Evolutionary conservation across 2,329 filamentous ascomycete species (phyloP), one percentile per base, ranked within the genome.

Genomic region (Colletotrichum truncatum): DNA sequence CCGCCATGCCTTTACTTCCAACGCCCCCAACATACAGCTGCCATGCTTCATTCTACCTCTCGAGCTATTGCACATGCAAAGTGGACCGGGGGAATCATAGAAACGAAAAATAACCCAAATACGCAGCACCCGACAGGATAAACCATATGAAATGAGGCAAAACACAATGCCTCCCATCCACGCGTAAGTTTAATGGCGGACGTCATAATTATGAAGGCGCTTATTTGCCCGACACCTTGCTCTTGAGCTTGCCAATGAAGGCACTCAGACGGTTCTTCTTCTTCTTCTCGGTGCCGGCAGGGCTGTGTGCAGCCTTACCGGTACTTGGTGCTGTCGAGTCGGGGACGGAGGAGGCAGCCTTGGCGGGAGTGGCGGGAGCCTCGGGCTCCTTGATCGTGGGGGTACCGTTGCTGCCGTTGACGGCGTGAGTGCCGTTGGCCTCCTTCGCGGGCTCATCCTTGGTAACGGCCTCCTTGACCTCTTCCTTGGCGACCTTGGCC

Each of bases 241-340:
- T 74, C 77, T 84, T 84, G 72, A 87, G 72, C 80, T 85, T 87
- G 77, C 78, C 81, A 73, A 92, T 87, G 71, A 91, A 85, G 56
- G 84, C 79, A 77, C 89, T 91, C 64, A 90, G 71, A 57, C 89
- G 84, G 76, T 87, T 82, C 82, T 89, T 89, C 83, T 89, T 90
- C 83, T 91, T 91, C 80, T 87, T 88, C 54, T 87, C 83, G 14
- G 79, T 77, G 18, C 34, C 59, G 26, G 64, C 46, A 12, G 64
- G 59, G 59, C 64, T 66, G 18, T 64, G 59, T 9, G 75, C 67
- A 14, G 76, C 70, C 67, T 78, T 77, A 65, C 68, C 36, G 49
- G 36, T 72, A 53, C 68, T 69, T 23, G 71, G 69, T 21, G 70
- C 66, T 54, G 69, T 60, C 25, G 62, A 61, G 36, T 66, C 58